Evolutionary conservation across 257 asterid genomes (phyloP).

Genomic region (Ehretia macrophylla): DNA sequence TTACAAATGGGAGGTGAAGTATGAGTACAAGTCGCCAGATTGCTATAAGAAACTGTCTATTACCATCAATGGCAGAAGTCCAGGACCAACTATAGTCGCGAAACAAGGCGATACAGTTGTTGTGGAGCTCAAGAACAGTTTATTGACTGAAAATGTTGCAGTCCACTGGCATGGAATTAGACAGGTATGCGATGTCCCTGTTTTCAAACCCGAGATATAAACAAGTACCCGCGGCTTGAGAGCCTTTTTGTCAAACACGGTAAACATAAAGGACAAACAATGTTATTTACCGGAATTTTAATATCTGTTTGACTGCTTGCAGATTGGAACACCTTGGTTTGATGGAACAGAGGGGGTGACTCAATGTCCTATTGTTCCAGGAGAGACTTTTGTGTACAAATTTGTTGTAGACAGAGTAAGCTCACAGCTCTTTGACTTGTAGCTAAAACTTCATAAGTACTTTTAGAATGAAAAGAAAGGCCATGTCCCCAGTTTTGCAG

Average conservation of each 20-base stretch:
- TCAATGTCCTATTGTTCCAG: slow-evolving; percentile 83
- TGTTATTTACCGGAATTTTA: too few relatives aligned
- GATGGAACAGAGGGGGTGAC: slow-evolving; percentile 97
- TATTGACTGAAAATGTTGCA: slow-evolving; percentile 75
- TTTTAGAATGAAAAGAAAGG: too few relatives aligned
- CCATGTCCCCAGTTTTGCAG: too few relatives aligned
- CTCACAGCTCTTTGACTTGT: not conserved
- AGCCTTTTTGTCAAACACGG: too few relatives aligned
- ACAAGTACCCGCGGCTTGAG: too few relatives aligned
- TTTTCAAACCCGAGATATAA: too few relatives aligned
- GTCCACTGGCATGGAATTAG: slow-evolving; percentile 97
- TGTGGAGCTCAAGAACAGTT: slow-evolving; percentile 63
- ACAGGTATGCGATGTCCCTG: too few relatives aligned
- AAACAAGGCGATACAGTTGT: slow-evolving; percentile 72
- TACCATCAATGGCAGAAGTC: slow-evolving; percentile 72
- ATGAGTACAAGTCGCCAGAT: slow-evolving; percentile 79
- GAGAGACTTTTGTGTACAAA: slow-evolving; percentile 70
- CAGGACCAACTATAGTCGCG: slow-evolving; percentile 85
- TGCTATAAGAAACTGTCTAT: slow-evolving; percentile 62
- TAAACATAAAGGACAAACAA: too few relatives aligned
- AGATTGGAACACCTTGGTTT: slow-evolving; percentile 91
- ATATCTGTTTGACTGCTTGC: slow-evolving; percentile 2
- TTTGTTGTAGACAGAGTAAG: slow-evolving; percentile 83
- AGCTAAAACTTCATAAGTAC: too few relatives aligned
- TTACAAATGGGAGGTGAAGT: slow-evolving; percentile 80